Conservation (phyloP, 1,139 yeast species). For the Kodamaea anthophila region DNA sequence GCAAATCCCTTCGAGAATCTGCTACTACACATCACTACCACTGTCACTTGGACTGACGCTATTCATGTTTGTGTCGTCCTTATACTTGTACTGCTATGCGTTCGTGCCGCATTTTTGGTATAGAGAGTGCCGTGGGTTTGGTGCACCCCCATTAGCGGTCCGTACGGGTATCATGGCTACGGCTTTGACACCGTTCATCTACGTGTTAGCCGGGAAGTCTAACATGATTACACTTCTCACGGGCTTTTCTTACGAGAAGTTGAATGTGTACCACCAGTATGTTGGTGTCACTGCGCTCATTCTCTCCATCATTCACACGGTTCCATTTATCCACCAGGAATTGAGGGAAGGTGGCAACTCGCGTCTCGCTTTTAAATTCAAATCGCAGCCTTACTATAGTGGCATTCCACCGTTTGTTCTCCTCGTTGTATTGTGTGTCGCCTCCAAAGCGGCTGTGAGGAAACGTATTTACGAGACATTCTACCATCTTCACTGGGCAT, state of each 20-base stretch:
- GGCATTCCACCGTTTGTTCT: slow-evolving; percentile 43
- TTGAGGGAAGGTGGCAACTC: slow-evolving; percentile 46
- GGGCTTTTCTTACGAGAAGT: slow-evolving; percentile 51
- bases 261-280: slow-evolving; percentile 50
- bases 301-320: slow-evolving; percentile 46
- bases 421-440: slow-evolving; percentile 40
- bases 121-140: slow-evolving; percentile 52
- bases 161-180: slow-evolving; percentile 49
- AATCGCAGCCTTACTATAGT: slow-evolving; percentile 18
- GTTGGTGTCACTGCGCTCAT: slow-evolving; percentile 40
- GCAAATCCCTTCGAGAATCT: slow-evolving; percentile 32
- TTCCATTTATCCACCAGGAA: slow-evolving; percentile 48
- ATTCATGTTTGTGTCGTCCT: slow-evolving; percentile 32
- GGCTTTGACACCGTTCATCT: slow-evolving; percentile 48
- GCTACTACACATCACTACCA: slow-evolving; percentile 44
- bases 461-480: slow-evolving; percentile 45
- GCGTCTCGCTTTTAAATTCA: slow-evolving; percentile 14
- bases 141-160: slow-evolving; percentile 60
- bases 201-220: slow-evolving; percentile 48
- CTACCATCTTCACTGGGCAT: slow-evolving; percentile 53
- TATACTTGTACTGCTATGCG: slow-evolving; percentile 43
- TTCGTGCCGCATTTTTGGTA: slow-evolving; percentile 50
- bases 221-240: slow-evolving; percentile 47
- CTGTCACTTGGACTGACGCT: slow-evolving; percentile 43
- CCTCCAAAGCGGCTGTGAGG: slow-evolving; percentile 42